These are phyloP conservation scores for Paecilomyces formosus DNA, from an alignment of 2,329 filamentous ascomycete genomes.

Conservation along the genomic window DNA sequence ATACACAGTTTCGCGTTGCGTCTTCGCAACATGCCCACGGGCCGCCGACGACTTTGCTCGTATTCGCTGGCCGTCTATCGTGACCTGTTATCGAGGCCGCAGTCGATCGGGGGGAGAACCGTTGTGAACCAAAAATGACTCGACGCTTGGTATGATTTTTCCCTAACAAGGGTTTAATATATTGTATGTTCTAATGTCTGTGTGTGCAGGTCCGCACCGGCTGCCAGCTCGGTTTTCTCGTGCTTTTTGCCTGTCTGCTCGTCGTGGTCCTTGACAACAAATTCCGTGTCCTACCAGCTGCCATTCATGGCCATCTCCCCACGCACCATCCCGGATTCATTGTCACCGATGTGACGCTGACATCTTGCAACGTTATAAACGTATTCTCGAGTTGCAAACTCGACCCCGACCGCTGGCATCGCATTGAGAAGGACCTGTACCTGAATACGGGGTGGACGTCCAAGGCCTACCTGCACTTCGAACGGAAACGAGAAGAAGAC, in stretches of 20 bases:
- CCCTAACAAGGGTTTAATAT: slow-evolving; percentile 1
- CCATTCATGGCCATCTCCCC: slow-evolving; percentile 81
- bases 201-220: slow-evolving; percentile 54
- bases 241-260: slow-evolving; percentile 60
- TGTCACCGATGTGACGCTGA: slow-evolving; percentile 76
- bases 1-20: slow-evolving; percentile 4
- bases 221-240: slow-evolving; percentile 64
- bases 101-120: not conserved
- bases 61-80: slow-evolving; percentile 4
- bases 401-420: slow-evolving; percentile 67
- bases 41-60: slow-evolving; percentile 2
- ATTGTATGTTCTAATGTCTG: slow-evolving; percentile 6
- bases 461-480: slow-evolving; percentile 73
- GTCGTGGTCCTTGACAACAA: slow-evolving; percentile 79
- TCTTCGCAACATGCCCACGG: slow-evolving; percentile 6
- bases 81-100: slow-evolving; percentile 1
- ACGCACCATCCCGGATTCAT: slow-evolving; percentile 76
- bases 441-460: slow-evolving; percentile 66
- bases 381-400: slow-evolving; percentile 68
- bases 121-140: slow-evolving; percentile 22
- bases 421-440: slow-evolving; percentile 83
- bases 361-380: slow-evolving; percentile 68
- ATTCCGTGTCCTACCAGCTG: slow-evolving; percentile 76
- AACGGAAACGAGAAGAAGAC: slow-evolving; percentile 80
- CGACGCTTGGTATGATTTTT: slow-evolving; percentile 32